Base-by-base conservation (phyloP, 495 filamentous ascomycete species). In the Clavariopsis aquatica region DNA sequence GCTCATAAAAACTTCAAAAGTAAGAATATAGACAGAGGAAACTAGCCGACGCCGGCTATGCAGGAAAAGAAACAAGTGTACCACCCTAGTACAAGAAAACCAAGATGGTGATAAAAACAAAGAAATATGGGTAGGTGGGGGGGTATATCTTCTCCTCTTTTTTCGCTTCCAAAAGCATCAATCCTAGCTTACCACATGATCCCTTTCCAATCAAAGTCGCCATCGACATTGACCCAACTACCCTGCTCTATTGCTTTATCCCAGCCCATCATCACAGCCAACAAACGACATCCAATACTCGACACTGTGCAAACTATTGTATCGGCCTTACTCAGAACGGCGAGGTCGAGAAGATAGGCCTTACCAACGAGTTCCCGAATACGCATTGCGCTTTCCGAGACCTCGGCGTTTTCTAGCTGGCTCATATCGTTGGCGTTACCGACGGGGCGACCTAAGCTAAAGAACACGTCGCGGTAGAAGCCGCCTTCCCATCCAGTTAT, bases 241-340 rank as follows among this genome's bases (percentile, higher is more conserved):
- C 75, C 79, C 23, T 80, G 57, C 13, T 72, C 75, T 54, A 90
- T 76, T 23, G 82, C 85, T 5, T 75, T 80, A 20, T 90, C 86
- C 89, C 89, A 92, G 0, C 88, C 89, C 87, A 91, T 85, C 80
- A 91, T 86, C 52, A 93, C 87, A 22, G 84, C 89, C 51, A 93
- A 64, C 51, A 92, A 46, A 24, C 86, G 76, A 68, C 89, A 93
- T 2, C 83, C 85, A 64, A 81, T 79, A 52, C 84, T 80, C 52
- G 84, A 86, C 29, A 88, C 86, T 10, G 83, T 85, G 67, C 88
- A 91, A 1, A 91, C 80, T 15, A 90, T 78, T 13, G 72, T 78
- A 69, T 89, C 86, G 51, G 84, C 85, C 29, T 77, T 66, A 1
- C 84, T 84, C 24, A 93, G 70, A 27, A 91, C 85, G 20, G 84